These are phyloP conservation scores for Neurospora discreta DNA, from an alignment of 495 filamentous ascomycete genomes.

Conservation along the genomic window DNA sequence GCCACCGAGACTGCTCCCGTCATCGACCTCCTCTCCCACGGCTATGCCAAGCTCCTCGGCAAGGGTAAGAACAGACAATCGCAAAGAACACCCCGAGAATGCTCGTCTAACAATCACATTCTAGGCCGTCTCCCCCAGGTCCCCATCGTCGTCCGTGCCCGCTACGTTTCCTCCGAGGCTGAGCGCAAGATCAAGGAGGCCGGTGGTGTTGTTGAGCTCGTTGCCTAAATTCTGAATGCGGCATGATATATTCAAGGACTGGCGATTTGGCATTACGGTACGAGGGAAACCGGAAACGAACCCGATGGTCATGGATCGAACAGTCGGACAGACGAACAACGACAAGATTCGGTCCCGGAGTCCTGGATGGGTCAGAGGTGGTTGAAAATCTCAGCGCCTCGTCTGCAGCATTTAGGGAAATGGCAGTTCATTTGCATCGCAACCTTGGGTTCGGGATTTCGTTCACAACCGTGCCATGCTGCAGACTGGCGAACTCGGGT, in stretches of 20 bases:
- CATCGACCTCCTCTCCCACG: conserved; percentile 26
- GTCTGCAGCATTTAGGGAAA: conserved; percentile 25
- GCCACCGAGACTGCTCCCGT: conserved; percentile 24
- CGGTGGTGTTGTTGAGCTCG: conserved; percentile 25
- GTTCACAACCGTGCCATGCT: neutral
- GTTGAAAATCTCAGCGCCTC: conserved; percentile 13
- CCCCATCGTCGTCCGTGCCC: conserved; percentile 23
- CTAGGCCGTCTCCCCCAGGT: conserved; percentile 25
- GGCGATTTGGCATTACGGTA: conserved; percentile 26
- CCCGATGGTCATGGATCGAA: conserved; percentile 20
- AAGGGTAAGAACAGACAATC: conserved; percentile 17
- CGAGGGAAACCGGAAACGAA: conserved; percentile 19
- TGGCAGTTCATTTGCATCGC: conserved; percentile 23
- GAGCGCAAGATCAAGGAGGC: conserved; percentile 27
- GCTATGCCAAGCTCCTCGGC: conserved; percentile 27
- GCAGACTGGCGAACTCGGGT: neutral
- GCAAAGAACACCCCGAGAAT: neutral
- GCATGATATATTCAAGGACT: conserved; percentile 17
- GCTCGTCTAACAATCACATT: neutral
- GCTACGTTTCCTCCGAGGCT: conserved; percentile 25
- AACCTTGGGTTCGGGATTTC: conserved; percentile 2
- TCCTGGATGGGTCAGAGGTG: conserved; percentile 22
- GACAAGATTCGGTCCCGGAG: conserved; percentile 22
- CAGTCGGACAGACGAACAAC: conserved; percentile 12
- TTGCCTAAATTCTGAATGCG: conserved; percentile 19